Evolutionary conservation across 805 yeast genomes (phyloP), one percentile per base, ranked within the genome.

Genomic region (Schizosaccharomyces lindneri): DNA sequence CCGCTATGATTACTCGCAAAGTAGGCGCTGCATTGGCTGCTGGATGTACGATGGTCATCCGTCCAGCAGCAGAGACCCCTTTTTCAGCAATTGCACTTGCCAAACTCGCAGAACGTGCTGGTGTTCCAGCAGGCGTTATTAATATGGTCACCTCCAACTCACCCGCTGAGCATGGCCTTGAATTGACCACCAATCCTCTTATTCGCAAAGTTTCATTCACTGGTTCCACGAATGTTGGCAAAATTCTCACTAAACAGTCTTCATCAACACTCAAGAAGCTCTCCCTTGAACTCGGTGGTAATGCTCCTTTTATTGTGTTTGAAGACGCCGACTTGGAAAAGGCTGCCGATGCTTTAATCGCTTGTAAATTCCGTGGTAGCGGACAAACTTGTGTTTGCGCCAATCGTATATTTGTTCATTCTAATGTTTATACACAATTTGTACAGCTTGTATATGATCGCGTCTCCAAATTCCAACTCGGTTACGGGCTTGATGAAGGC

Each of bases 361-460:
- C 78, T 7, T 78, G 82, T 64, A 85, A 85, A 70, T 82, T 84
- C 72, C 77, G 93, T 69, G 83, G 84, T 32, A 77, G 83, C 55
- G 93, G 93, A 64, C 93, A 85, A 72, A 84, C 89, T 4, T 85
- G 94, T 51, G 59, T 51, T 11, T 83, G 88, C 69, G 87, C 88
- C 59, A 84, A 84, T 72, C 76, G 89, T 68, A 69, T 84, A 59
- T 84, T 76, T 68, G 77, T 84, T 43, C 93, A 85, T 67, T 77
- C 75, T 55, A 73, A 74, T 11, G 69, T 85, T n/a, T 82, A 84
- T 67, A 87, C 82, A 62, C 75, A 79, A 67, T 83, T 84, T 66
- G 72, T 79, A 7, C 69, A 70, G 57, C 75, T 71, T 66, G 74
- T 85, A 62, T 73, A 76, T 9, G 78, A 68, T 5, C 75, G 72